Base-by-base conservation (phyloP, 192 early-diverging fungal genomes). In the Spizellomyces punctatus region DNA sequence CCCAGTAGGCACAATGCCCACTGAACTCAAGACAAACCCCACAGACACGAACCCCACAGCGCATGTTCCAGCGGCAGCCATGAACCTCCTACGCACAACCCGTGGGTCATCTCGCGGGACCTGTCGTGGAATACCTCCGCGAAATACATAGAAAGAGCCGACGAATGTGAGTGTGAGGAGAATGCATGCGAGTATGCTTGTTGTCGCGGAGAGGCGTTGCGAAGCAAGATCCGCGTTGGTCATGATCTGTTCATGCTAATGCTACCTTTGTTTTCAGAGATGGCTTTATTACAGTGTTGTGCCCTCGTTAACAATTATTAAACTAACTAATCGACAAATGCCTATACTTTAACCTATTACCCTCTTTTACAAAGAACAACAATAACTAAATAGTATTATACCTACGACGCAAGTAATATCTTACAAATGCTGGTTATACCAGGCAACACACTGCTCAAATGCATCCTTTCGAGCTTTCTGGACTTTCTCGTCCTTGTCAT, bases 71-170 rank as follows among this genome's bases (percentile, higher is more conserved):
- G 58, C 36, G 46, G 85, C 81, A 19, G 83, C 80, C 45, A 83
- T 79, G 64, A 87, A 68, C 9, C 90, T 74, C 19, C 77, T 74
- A 9, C 70, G 17, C 48, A 91, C 87, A 21, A 89, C 86, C 5
- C 66, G 60, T 0, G 88, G 87, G 22, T 89, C 76, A 61, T 90
- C 75, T 12, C 87, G 68, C 27, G 77, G 73, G 36, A 76, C 56
- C 0, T 27, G 21, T 46, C 27, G 54, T 43, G 57, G 67, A 42
- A 60, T 55, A 36, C 46, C 69, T 21, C 73, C 49, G 57, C 22
- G 67, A 54, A 84, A 79, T 9, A 91, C 10, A 59, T 87, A 89
- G 42, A 90, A 79, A 4, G 80, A 81, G n/a, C 78, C 81, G 55
- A 91, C 76, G 76, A 88, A 89, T 10, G 80, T 36, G 42, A 78